phyloP scores from a whole-genome alignment of 192 early-diverging fungal species.

The Backusella psychrophila region DNA sequence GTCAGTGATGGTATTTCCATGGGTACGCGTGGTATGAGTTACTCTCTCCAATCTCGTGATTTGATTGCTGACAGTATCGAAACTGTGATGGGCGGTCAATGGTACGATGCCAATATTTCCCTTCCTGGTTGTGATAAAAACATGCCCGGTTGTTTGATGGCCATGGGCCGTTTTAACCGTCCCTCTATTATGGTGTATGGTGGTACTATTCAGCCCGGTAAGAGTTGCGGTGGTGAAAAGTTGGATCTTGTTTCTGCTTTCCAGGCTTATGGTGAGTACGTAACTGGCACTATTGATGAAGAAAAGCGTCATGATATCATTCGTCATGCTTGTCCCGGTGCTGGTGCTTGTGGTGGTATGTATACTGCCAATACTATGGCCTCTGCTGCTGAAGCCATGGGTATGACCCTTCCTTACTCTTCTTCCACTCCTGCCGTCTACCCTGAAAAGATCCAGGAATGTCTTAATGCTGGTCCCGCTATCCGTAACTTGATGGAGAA shows the following conservation, averaged over 20 bases:
- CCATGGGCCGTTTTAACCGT: slow-evolving; percentile 94
- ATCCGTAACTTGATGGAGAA: slow-evolving; percentile 89
- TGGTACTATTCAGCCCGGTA: slow-evolving; percentile 89
- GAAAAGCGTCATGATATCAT: slow-evolving; percentile 77
- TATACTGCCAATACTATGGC: slow-evolving; percentile 67
- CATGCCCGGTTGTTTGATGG: slow-evolving; percentile 98
- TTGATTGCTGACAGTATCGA: slow-evolving; percentile 99
- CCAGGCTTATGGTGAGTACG: slow-evolving; percentile 92
- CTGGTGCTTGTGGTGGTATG: slow-evolving; percentile 97
- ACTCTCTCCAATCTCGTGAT: slow-evolving; percentile 95
- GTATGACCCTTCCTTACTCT: slow-evolving; percentile 95
- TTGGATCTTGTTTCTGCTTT: slow-evolving; percentile 98
- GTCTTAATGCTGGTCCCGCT: slow-evolving; percentile 75
- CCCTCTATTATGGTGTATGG: slow-evolving; percentile 98
- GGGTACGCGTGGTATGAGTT: slow-evolving; percentile 96
- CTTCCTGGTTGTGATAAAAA: slow-evolving; percentile 95
- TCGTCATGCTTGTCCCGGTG: slow-evolving; percentile 76
- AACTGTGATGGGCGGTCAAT: slow-evolving; percentile 97
- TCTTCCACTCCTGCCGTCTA: slow-evolving; percentile 92
- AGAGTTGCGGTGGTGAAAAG: slow-evolving; percentile 60
- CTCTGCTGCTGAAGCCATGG: slow-evolving; percentile 94
- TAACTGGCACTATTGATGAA: slow-evolving; percentile 89
- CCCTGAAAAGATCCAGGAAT: slow-evolving; percentile 89
- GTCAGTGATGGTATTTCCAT: slow-evolving; percentile 98
- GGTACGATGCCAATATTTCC: slow-evolving; percentile 99